These are phyloP conservation scores for Phalaenopsis aphrodite DNA, from an alignment of 106 monocot species.

Conservation along the genomic window DNA sequence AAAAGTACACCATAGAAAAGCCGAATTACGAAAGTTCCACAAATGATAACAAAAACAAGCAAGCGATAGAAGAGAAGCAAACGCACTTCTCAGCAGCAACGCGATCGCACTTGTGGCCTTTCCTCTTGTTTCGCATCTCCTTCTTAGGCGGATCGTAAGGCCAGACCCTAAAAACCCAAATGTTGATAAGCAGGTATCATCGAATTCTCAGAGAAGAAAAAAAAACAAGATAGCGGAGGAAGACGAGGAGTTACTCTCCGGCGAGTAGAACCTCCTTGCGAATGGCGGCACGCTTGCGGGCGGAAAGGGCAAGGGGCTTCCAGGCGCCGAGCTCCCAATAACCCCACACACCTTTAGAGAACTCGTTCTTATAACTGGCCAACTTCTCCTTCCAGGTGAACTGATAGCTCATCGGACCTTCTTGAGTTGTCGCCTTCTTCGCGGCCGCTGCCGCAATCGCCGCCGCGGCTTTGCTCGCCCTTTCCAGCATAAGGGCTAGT, in stretches of 20 bases:
- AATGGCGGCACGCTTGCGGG: slow-evolving; percentile 68
- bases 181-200: not conserved
- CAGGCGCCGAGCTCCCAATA: slow-evolving; percentile 96
- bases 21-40: not conserved
- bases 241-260: slow-evolving; percentile 44
- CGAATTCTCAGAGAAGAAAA: not conserved
- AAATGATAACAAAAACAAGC: not conserved
- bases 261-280: slow-evolving; percentile 86
- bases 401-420: slow-evolving; percentile 16
- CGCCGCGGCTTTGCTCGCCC: no score
- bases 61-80: not conserved
- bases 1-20: not conserved
- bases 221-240: not conserved
- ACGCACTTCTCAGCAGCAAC: slow-evolving; percentile 81
- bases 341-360: slow-evolving; percentile 90
- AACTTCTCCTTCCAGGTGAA: slow-evolving; percentile 82
- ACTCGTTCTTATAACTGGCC: slow-evolving; percentile 62
- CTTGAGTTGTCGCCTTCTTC: slow-evolving; percentile 20
- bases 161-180: slow-evolving; percentile 52
- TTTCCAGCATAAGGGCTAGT: no score
- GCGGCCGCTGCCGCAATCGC: slow-evolving; percentile 12
- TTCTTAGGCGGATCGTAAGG: slow-evolving; percentile 82
- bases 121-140: slow-evolving; percentile 82
- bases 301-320: slow-evolving; percentile 82
- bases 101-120: slow-evolving; percentile 95